Evolutionary conservation across 2,329 filamentous ascomycete species (phyloP), one percentile per base, ranked within the genome.

Genomic region (Lizonia empirigonia): DNA sequence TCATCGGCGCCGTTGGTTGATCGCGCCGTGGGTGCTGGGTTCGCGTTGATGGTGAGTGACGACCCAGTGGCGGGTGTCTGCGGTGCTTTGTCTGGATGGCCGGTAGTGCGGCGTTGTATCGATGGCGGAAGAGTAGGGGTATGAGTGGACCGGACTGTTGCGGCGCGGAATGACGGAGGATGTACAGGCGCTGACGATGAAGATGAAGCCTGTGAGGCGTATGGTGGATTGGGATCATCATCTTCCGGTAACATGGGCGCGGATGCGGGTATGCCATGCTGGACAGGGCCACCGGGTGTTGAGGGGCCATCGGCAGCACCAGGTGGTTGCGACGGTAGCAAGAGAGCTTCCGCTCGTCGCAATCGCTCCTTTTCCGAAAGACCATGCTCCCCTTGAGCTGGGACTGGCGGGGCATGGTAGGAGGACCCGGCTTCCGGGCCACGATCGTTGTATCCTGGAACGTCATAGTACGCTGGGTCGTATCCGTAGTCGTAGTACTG

Each of bases 281-380:
- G 69, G 15, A 24, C 16, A 9, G 74, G 67, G 13, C 32, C 33
- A 5, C 77, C 76, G 13, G 77, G 76, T 26, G 79, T 76, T 26
- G 60, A 59, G 3, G 64, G 66, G n/a, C 76, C 76, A 23, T 73
- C 71, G 48, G 76, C 72, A 10, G 70, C 62, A 26, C 76, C 78
- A 10, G 88, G 82, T 12, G 90, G 92, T 63, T 86, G 86, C 65
- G 91, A 96, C 2, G 93, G 93, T 18, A 97, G 74, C 5, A 97
- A 76, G 37, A 86, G 83, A 59, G 87, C 83, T 74, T 97, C 92
- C 32, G 90, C 91, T 51, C 84, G 84, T 37, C 87, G 84, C 51
- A 94, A 76, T 39, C 87, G 85, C 53, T 95, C 87, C 72, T 97
- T 97, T 58, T 97, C 94, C 10, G 87, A 85, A 24, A 91, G 76